Evolutionary conservation across 2,329 filamentous ascomycete species (phyloP), one percentile per base, ranked within the genome.

Genomic region (Nemania bipapillata): DNA sequence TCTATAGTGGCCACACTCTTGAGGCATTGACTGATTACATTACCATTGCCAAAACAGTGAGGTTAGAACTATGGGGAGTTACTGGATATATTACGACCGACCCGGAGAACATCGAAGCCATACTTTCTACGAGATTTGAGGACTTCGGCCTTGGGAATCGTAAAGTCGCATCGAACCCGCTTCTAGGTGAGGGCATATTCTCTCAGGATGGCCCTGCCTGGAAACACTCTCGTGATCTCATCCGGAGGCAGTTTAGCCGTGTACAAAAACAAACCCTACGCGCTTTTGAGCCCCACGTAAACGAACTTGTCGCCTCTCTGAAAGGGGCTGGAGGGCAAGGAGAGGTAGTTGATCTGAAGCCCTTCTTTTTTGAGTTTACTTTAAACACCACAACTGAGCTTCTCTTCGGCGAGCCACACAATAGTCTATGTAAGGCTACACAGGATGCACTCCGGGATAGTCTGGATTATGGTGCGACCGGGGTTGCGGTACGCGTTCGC

Each of bases 121-220:
- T 80, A 11, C 67, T 79, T 5, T 65, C 68, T 4, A 75, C 72
- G 4, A 70, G 71, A n/a, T 79, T 78, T 35, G 66, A 71, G 3
- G 74, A 79, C 50, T 79, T 66, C 53, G 64, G 70, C 1, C 65
- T 79, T 2, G 79, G 77, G 15, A 45, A 49, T 32, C 74, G 79
- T 37, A 66, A 66, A 9, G 54, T 70, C 6, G 73, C 68, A 8
- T 63, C 74, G 15, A 64, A 66, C n/a, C 75, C 77, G 0, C 67
- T 81, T 1, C 71, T 81, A 17, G 79, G 79, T 2, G 72, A 79
- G 53, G 79, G 79, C 1, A 80, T 80, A 32, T 81, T 80, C 66
- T 76, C 75, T 2, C 73, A 78, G 57, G 79, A 81, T 37, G 80
- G 79, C 3, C 26, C 55, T 1, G 60, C 76, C 12, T 80, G 79